Evolutionary conservation across 2,329 filamentous ascomycete genomes (phyloP).

Genomic region (Berkeleyomyces basicola): DNA sequence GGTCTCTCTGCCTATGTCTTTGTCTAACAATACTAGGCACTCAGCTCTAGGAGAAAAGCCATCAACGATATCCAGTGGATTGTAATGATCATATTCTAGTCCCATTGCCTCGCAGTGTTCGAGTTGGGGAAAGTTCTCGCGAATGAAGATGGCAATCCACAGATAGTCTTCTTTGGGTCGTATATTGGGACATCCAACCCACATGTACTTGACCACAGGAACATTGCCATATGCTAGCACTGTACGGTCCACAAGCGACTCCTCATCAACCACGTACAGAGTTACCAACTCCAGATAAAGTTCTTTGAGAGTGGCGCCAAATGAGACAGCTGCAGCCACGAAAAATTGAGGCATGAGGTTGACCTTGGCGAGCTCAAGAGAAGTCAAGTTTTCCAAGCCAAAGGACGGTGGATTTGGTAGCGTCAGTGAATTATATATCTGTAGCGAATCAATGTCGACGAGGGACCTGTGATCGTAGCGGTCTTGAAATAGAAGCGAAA

Average conservation of each 20-base stretch:
- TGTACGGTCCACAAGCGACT: not conserved
- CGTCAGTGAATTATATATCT: not conserved
- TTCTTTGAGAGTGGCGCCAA: not conserved
- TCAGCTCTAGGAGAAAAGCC: not conserved
- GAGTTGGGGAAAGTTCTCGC: constrained; percentile 22
- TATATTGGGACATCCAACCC: constrained; percentile 30
- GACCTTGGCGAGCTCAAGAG: constrained; percentile 28
- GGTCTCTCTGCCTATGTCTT: not conserved
- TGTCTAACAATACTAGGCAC: not conserved
- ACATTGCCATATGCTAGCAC: no score
- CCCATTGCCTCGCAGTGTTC: constrained; percentile 28
- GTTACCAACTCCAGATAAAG: not conserved
- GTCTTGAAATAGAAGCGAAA: not conserved
- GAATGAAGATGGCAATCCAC: constrained; percentile 29
- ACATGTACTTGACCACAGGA: constrained; percentile 22
- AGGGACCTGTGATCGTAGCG: not conserved
- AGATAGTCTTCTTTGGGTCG: constrained; percentile 22
- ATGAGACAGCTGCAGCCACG: constrained; percentile 6
- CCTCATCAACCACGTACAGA: not conserved
- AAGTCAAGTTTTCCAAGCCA: constrained; percentile 20
- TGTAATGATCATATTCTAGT: constrained; percentile 25
- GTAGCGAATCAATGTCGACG: not conserved
- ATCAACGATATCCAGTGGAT: not conserved
- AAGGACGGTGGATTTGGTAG: not conserved
- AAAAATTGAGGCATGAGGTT: constrained; percentile 25